Conservation (phyloP, 75 land plant species). For the Azolla pinnata region DNA sequence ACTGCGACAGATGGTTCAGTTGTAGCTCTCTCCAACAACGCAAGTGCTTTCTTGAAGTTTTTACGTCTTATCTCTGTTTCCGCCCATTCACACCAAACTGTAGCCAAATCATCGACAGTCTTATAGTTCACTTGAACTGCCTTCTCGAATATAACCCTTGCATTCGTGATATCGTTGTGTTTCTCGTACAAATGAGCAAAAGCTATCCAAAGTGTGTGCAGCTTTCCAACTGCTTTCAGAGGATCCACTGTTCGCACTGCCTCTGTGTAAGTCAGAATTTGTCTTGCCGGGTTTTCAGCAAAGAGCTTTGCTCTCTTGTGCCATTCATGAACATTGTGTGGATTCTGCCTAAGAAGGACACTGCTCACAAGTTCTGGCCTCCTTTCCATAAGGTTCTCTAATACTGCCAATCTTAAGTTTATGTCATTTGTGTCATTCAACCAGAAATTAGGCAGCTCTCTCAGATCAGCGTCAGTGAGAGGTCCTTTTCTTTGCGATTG, state of each 20-base stretch:
- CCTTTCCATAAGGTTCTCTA: constrained; percentile 64
- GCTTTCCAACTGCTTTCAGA: constrained; percentile 89
- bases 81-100: constrained; percentile 93
- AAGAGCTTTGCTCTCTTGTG: constrained; percentile 77
- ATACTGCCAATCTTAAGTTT: constrained; percentile 61
- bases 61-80: constrained; percentile 91
- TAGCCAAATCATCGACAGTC: constrained; percentile 82
- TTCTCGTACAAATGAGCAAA: constrained; percentile 81
- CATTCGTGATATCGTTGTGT: constrained; percentile 69
- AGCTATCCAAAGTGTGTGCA: constrained; percentile 86
- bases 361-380: constrained; percentile 90
- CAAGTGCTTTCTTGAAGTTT: constrained; percentile 68
- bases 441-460: constrained; percentile 47
- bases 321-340: constrained; percentile 98
- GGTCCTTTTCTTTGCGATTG: constrained; percentile 7
- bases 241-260: constrained; percentile 92
- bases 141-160: constrained; percentile 79
- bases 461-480: constrained; percentile 14
- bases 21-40: constrained; percentile 71
- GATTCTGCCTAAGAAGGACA: constrained; percentile 81
- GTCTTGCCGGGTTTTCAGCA: constrained; percentile 61
- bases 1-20: constrained; percentile 83
- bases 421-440: constrained; percentile 65
- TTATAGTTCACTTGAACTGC: constrained; percentile 79
- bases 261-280: constrained; percentile 75